A percentile compares a stretch with the other conserved stretches of the same genome.
These are phyloP conservation scores for Crataegus laevigata DNA, from an alignment of 306 rosid genomes.

Conservation along the genomic window DNA sequence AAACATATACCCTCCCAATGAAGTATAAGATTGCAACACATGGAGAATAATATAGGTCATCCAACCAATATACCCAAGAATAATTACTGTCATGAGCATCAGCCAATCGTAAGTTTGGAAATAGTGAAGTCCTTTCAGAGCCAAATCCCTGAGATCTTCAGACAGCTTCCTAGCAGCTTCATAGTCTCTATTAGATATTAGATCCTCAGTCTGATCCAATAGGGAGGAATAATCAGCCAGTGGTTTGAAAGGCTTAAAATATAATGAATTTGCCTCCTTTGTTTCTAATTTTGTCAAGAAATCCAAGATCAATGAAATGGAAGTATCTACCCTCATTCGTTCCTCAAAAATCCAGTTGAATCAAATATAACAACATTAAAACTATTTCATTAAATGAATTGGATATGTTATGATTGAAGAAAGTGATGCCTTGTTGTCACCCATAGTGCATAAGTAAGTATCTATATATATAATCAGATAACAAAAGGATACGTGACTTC, in stretches of 20 bases:
- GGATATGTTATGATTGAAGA: conserved; percentile 7
- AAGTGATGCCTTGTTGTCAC: neutral
- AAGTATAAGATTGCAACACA: conserved; percentile 81
- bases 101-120: conserved; percentile 94
- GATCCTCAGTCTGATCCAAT: conserved; percentile 59
- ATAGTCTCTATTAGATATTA: conserved; percentile 52
- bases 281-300: conserved; percentile 65
- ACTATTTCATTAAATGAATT: neutral
- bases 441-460: neutral
- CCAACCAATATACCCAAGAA: conserved; percentile 87
- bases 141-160: conserved; percentile 65
- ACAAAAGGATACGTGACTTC: conserved; percentile 67
- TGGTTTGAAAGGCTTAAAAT: conserved; percentile 81
- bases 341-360: neutral
- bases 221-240: conserved; percentile 49
- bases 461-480: neutral
- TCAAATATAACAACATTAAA: neutral
- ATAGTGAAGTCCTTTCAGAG: conserved; percentile 81
- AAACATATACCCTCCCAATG: conserved; percentile 41
- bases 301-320: conserved; percentile 18
- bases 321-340: neutral
- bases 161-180: conserved; percentile 62
- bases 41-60: conserved; percentile 75
- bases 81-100: conserved; percentile 79
- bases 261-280: conserved; percentile 54